Base-by-base conservation (phyloP, 140 eudicot species). In the Anethum foeniculum region DNA sequence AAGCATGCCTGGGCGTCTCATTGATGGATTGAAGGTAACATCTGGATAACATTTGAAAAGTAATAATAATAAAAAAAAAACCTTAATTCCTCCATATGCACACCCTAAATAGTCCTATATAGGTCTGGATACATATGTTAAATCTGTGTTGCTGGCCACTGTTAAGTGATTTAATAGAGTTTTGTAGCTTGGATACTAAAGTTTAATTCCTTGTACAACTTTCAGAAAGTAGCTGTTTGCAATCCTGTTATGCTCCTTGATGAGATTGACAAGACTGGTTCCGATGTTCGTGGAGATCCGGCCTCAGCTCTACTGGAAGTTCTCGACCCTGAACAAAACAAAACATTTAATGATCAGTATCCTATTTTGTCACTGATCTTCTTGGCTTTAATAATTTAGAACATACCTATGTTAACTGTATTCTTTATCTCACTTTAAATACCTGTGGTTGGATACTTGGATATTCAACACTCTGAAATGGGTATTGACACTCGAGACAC, bases 241-340 rank as follows among this genome's bases (percentile, higher is more conserved):
- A 96, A 96, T 82, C 99, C 98, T 0, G 97, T 96, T 80, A 93
- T 96, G 99, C 89, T 96, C 77, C 88, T 96, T 79, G 99, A 93
- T 83, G 99, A 96, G 90, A 96, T 96, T 85, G 99, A 96, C 88
- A 96, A 96, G 84, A 96, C 98, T 14, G 99, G 99, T 64, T 93
- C 98, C 54, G 98, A 96, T 86, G 91, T 91, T 76, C 90, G 99
- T 16, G 99, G 99, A 68, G 97, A 96, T 82, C 99, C 98, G 44
- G 98, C 97, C 76, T 91, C 99, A 7, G 98, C 99, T 11, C 79
- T 96, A 74, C 92, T 96, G 44, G 99, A 96, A 90, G 99, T 93
- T 86, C 99, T 96, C 82, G 99, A 96, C 86, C 99, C 99, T 28
- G 99, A 96, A 77, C 98, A 93, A 79, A 96, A 96, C 88, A 96